phyloP scores from a whole-genome alignment of 1,139 yeast genomes.

The Diutina ranongensis region DNA sequence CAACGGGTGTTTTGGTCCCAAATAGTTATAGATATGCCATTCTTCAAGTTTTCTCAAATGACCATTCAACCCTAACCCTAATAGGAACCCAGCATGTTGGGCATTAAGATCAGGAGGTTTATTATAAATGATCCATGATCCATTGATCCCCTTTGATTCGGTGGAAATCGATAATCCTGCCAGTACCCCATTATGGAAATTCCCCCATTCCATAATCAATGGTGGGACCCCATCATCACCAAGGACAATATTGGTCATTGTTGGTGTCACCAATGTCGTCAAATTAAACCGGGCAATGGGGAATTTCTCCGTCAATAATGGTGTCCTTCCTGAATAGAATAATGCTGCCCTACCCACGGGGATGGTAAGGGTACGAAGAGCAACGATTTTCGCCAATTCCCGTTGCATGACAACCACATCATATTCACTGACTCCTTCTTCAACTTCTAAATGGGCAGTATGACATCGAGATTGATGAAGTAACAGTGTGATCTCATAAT shows the following conservation, averaged over 20 bases:
- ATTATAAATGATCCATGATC: constrained; percentile 88
- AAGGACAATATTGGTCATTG: constrained; percentile 49
- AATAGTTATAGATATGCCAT: constrained; percentile 91
- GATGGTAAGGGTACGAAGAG: constrained; percentile 61
- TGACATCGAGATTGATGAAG: constrained; percentile 65
- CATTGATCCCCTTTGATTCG: constrained; percentile 62
- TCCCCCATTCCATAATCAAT: constrained; percentile 64
- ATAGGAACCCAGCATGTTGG: constrained; percentile 90
- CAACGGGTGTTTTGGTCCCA: constrained; percentile 80
- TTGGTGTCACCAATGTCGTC: constrained; percentile 54
- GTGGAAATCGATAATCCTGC: constrained; percentile 71
- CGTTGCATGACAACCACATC: constrained; percentile 50
- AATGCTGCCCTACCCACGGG: constrained; percentile 74
- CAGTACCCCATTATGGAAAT: constrained; percentile 86
- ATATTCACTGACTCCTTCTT: constrained; percentile 38
- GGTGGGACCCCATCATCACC: constrained; percentile 44
- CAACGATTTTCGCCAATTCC: constrained; percentile 50
- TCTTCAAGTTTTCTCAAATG: constrained; percentile 77
- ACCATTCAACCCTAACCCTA: constrained; percentile 88
- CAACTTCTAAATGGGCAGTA: constrained; percentile 29
- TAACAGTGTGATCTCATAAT: constrained; percentile 61
- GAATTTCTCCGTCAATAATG: constrained; percentile 76
- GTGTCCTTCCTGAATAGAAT: constrained; percentile 59
- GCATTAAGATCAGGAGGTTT: constrained; percentile 62
- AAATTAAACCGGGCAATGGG: constrained; percentile 71